Percentiles rank a stretch among this genome's conserved stretches.
phyloP scores from a whole-genome alignment of 139 green algal species.

The Tetraselmis striata region DNA sequence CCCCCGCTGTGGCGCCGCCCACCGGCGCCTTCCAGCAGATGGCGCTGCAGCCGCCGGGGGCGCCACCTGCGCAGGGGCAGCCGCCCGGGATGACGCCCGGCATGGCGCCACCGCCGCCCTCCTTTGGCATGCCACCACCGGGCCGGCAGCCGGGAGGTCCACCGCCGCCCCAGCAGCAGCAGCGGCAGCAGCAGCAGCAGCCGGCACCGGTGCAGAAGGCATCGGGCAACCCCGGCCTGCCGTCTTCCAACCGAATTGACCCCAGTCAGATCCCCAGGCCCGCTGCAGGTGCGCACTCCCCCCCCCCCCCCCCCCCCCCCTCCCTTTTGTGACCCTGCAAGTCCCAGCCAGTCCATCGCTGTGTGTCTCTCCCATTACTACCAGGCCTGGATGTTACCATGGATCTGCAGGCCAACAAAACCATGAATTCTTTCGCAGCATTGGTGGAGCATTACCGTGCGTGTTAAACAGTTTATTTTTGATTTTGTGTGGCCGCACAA shows the following conservation, averaged over 20 bases:
- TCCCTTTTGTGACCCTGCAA: background rate
- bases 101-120: no score
- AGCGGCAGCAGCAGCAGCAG: background rate
- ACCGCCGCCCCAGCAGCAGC: no score
- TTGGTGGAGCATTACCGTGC: no score
- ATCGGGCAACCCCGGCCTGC: no score
- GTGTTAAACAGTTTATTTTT: no score
- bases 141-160: background rate
- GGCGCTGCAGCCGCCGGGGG: background rate
- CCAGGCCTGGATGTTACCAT: no score
- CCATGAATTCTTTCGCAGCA: no score
- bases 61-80: background rate
- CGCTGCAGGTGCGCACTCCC: background rate
- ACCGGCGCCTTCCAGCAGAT: background rate
- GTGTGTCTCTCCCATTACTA: background rate
- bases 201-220: no score
- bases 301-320: background rate
- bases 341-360: background rate
- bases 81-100: background rate
- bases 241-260: constrained; percentile 53
- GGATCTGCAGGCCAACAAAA: no score
- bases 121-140: background rate
- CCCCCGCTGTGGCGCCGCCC: background rate
- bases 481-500: no score
- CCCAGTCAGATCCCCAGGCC: constrained; percentile 77